Percentiles rank a stretch among this genome's conserved stretches.
phyloP scores from a whole-genome alignment of 176 grass and related monocot species.

The Pharus latifolius region DNA sequence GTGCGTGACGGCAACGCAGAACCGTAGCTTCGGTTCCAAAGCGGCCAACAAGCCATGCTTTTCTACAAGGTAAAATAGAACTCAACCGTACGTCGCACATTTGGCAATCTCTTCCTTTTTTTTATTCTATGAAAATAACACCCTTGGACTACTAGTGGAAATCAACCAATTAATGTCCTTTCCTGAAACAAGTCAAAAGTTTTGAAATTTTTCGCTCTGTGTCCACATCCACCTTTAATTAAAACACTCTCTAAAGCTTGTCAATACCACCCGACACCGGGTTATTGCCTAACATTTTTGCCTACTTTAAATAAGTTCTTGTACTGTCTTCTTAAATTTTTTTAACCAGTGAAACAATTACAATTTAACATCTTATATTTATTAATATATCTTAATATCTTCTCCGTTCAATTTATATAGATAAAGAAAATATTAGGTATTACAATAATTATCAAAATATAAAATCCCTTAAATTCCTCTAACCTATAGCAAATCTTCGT shows the following conservation, averaged over 20 bases:
- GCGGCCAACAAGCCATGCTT: slow-evolving; percentile 15
- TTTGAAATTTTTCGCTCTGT: slow-evolving; percentile 16
- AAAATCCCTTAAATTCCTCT: too few relatives aligned
- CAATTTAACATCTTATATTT: too few relatives aligned
- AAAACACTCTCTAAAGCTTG: not conserved
- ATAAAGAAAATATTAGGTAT: too few relatives aligned
- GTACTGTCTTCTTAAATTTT: too few relatives aligned
- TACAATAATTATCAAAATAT: too few relatives aligned
- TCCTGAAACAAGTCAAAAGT: slow-evolving; percentile 21
- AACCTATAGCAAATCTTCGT: too few relatives aligned
- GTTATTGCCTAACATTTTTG: not conserved
- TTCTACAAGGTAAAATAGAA: not conserved
- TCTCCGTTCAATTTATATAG: too few relatives aligned
- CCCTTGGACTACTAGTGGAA: slow-evolving; percentile 30
- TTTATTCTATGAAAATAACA: slow-evolving; percentile 14
- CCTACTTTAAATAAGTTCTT: too few relatives aligned
- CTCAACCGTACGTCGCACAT: not conserved
- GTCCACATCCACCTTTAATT: slow-evolving; percentile 9
- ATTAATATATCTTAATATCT: too few relatives aligned
- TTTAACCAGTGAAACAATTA: too few relatives aligned
- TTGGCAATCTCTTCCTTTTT: not conserved
- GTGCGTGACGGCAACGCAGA: too few relatives aligned
- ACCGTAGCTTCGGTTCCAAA: not conserved
- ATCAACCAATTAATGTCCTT: slow-evolving; percentile 18
- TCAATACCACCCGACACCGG: not conserved